Percentiles rank a stretch among this genome's conserved stretches.
These are phyloP conservation scores for Penicillium sclerotigenum DNA, from an alignment of 2,329 filamentous ascomycete species.

Conservation along the genomic window DNA sequence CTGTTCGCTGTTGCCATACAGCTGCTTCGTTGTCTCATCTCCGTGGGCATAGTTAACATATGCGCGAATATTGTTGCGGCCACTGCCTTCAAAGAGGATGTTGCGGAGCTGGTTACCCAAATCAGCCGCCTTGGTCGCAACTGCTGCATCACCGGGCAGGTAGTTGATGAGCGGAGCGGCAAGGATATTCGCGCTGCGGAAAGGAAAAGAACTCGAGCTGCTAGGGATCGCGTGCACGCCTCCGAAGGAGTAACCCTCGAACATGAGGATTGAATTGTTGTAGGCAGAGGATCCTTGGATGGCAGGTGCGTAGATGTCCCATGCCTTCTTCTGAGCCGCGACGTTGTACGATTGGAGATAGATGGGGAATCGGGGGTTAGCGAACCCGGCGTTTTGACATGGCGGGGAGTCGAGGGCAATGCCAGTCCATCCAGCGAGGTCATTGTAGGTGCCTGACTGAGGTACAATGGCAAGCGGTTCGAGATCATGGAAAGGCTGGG, in stretches of 20 bases:
- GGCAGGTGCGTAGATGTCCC: slow-evolving; percentile 37
- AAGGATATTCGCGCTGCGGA: slow-evolving; percentile 47
- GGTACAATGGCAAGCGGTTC: slow-evolving; percentile 37
- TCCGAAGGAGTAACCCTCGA: slow-evolving; percentile 53
- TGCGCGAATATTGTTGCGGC: slow-evolving; percentile 19
- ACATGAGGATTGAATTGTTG: slow-evolving; percentile 51
- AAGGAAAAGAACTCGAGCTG: slow-evolving; percentile 46
- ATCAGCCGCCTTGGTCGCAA: slow-evolving; percentile 23
- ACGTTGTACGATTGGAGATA: slow-evolving; percentile 44
- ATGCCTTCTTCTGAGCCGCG: slow-evolving; percentile 37
- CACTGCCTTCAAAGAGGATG: slow-evolving; percentile 24
- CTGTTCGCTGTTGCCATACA: slow-evolving; percentile 33
- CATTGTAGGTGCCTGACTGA: slow-evolving; percentile 44
- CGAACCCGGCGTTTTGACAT: slow-evolving; percentile 44
- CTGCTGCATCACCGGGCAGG: slow-evolving; percentile 18
- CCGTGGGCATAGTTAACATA: slow-evolving; percentile 36
- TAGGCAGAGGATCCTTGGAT: slow-evolving; percentile 32
- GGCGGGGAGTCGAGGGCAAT: slow-evolving; percentile 38
- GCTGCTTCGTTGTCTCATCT: slow-evolving; percentile 23
- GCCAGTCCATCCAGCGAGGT: slow-evolving; percentile 46
- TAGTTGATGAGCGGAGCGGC: slow-evolving; percentile 33
- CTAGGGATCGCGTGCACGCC: slow-evolving; percentile 43
- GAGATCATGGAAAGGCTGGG: slow-evolving; percentile 45
- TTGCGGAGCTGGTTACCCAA: slow-evolving; percentile 33
- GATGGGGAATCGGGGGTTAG: slow-evolving; percentile 47